phyloP scores from a whole-genome alignment of 2,329 filamentous ascomycete species.

The Aspergillus hiratsukae region DNA sequence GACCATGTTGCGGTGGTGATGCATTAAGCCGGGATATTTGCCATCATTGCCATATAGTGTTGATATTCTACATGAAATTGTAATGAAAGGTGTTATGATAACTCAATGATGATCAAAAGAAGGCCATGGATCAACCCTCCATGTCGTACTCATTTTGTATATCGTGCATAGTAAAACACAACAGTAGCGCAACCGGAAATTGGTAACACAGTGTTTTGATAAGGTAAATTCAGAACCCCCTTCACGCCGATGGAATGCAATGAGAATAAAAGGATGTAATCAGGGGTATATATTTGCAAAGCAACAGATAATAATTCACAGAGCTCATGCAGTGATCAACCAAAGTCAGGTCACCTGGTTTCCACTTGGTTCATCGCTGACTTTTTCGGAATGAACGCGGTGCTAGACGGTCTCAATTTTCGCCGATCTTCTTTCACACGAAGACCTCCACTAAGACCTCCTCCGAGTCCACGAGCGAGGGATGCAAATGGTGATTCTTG shows the following conservation, averaged over 20 bases:
- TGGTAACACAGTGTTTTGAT: neutral
- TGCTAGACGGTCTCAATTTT: constrained; percentile 16
- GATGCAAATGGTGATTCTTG: constrained; percentile 37
- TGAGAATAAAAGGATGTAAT: neutral
- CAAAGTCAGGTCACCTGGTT: constrained; percentile 8
- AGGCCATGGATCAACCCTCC: neutral
- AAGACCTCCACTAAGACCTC: constrained; percentile 39
- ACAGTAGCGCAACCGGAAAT: neutral
- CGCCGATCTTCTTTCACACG: constrained; percentile 28
- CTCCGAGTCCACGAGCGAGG: constrained; percentile 39
- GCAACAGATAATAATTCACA: neutral
- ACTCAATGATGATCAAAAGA: neutral
- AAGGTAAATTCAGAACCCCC: neutral
- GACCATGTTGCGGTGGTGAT: constrained; percentile 55
- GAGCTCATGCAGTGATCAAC: neutral
- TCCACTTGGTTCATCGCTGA: constrained; percentile 23
- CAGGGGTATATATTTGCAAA: neutral
- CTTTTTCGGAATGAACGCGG: constrained; percentile 19
- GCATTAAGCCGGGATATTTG: constrained; percentile 12
- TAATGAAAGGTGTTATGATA: neutral
- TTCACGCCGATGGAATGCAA: neutral
- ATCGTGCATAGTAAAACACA: neutral
- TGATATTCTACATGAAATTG: neutral
- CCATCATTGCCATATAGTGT: neutral
- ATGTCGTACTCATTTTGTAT: neutral